Evolutionary conservation across 192 early-diverging fungal genomes (phyloP).

Genomic region (Chytriomyces hyalinus): DNA sequence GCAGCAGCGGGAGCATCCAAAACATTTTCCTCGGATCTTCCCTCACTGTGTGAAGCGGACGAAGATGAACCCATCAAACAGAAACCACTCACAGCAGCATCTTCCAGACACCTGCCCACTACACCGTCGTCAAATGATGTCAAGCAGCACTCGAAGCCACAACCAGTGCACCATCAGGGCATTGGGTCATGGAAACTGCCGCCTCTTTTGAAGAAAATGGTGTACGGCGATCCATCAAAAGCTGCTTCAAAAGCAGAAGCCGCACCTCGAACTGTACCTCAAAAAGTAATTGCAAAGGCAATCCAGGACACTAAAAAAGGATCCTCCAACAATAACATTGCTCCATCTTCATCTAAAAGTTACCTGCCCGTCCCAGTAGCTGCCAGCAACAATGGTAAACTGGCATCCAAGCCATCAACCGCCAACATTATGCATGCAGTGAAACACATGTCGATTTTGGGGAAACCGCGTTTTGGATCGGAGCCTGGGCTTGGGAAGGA

Average conservation of each 20-base stretch:
- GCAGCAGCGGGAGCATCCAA: neutral
- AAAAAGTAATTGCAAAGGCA: neutral
- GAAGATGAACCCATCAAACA: conserved; percentile 9
- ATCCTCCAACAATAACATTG: neutral
- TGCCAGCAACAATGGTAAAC: neutral
- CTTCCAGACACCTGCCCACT: neutral
- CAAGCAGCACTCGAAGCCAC: neutral
- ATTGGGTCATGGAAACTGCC: conserved; percentile 23
- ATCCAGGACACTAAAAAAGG: neutral
- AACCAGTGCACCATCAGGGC: neutral
- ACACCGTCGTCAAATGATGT: neutral
- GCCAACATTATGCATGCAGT: conserved; percentile 25
- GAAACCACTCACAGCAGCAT: neutral
- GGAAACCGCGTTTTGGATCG: conserved; percentile 12
- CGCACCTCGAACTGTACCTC: neutral
- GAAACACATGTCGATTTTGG: conserved; percentile 7
- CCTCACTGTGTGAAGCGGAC: conserved; percentile 12
- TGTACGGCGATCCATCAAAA: conserved; percentile 7
- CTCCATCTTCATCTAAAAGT: neutral
- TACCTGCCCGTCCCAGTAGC: conserved; percentile 3
- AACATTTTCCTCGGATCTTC: conserved; percentile 3
- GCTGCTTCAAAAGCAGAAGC: neutral
- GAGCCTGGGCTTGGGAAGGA: conserved; percentile 19
- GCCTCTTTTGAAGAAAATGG: conserved; percentile 25
- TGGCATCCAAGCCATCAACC: conserved; percentile 15